Evolutionary conservation across 1,284 basidiomycete species (phyloP).

Genomic region (Pseudozyma sp.): DNA sequence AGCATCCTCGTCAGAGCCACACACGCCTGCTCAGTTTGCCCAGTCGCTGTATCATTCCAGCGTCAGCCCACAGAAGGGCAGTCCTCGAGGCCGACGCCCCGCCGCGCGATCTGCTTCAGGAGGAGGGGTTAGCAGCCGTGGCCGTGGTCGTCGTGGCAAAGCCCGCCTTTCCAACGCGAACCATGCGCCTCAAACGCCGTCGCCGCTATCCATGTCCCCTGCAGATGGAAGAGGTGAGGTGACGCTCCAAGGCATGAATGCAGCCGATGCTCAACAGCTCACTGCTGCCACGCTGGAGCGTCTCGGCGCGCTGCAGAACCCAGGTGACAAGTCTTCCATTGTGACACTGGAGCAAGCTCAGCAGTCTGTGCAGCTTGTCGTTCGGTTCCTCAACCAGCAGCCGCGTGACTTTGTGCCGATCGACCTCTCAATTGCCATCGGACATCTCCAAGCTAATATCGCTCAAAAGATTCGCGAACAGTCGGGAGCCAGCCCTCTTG

Average conservation of each 20-base stretch:
- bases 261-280: slow-evolving; percentile 21
- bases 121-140: slow-evolving; percentile 11
- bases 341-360: slow-evolving; percentile 42
- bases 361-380: slow-evolving; percentile 35
- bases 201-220: slow-evolving; percentile 41
- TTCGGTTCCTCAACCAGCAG: slow-evolving; percentile 48
- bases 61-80: slow-evolving; percentile 13
- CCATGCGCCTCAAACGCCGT: slow-evolving; percentile 39
- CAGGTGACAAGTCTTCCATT: slow-evolving; percentile 20
- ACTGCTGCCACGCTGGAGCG: slow-evolving; percentile 29
- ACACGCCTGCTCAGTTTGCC: slow-evolving; percentile 4
- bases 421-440: slow-evolving; percentile 37
- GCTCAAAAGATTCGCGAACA: slow-evolving; percentile 39
- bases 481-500: neutral
- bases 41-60: slow-evolving; percentile 3
- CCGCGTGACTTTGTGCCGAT: slow-evolving; percentile 36
- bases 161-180: slow-evolving; percentile 30
- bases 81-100: slow-evolving; percentile 14
- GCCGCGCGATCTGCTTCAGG: slow-evolving; percentile 8
- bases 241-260: neutral
- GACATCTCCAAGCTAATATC: slow-evolving; percentile 44
- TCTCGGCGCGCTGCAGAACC: slow-evolving; percentile 12
- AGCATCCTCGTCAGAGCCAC: slow-evolving; percentile 5
- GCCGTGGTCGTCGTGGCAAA: slow-evolving; percentile 30
- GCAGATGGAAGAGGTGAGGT: slow-evolving; percentile 13